Base-by-base conservation (phyloP, 2,329 filamentous ascomycete species). In the Pseudogymnoascus sp. region DNA sequence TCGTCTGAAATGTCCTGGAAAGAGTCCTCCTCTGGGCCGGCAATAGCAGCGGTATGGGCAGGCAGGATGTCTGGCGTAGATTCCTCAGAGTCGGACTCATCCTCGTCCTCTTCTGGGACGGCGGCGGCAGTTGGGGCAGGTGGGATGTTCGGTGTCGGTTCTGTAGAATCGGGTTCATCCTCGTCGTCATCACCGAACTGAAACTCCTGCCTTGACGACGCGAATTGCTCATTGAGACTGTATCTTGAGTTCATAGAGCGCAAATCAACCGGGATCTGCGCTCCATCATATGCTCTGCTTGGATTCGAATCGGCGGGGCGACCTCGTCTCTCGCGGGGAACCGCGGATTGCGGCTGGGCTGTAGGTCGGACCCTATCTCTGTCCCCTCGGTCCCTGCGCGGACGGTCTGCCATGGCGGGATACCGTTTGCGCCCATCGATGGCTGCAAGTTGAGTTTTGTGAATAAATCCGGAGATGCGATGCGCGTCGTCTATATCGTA, bases 221-320 rank as follows among this genome's bases (percentile, higher is more conserved):
- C 62, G 7, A 63, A 63, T 63, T 63, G 62, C 36, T 63, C 62
- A 34, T 62, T 62, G 34, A 62, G 40, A 16, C 61, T 62, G 61
- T 56, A 62, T 62, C 61, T 62, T 16, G 61, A 62, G 50, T 59
- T 53, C 44, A 38, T 59, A 5, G 61, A 18, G n/a, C 61, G 40
- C 38, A 62, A 53, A 38, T 44, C 59, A 59, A 28, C 61, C 61
- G 36, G 61, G 59, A 34, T 38, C 40, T 44, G 28, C n/a, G 50
- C 50, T 21, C 50, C 50, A 21, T 36, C 28, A n/a, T 56, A 56
- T 56, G 7, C 16, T 36, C 50, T 56, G 11, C 16, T 11, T 12
- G 50, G 10, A 56, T 56, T 56, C 50, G 50, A 56, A 34, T 56
- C 28, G 5, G 50, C 50, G 50, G 50, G 50, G 50, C n/a, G 50